Evolutionary conservation across 1,284 basidiomycete species (phyloP).

Genomic region (Heterobasidion irregulare): DNA sequence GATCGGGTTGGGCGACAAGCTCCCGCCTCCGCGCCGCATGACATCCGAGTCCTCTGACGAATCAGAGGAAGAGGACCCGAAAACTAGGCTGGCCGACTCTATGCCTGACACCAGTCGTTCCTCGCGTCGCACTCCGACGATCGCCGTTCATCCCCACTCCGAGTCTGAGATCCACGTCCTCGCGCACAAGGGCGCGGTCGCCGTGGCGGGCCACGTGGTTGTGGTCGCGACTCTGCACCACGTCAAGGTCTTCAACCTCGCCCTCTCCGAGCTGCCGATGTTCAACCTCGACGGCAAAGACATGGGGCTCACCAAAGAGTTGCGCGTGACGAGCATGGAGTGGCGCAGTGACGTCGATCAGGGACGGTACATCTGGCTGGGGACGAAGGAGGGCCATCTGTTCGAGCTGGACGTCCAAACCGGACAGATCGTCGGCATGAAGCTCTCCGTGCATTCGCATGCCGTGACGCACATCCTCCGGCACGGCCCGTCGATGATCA

Average conservation of each 20-base stretch:
- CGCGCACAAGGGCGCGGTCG: constrained; percentile 45
- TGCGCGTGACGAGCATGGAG: constrained; percentile 68
- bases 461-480: constrained; percentile 70
- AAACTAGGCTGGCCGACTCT: constrained; percentile 37
- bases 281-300: constrained; percentile 55
- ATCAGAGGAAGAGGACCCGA: constrained; percentile 20
- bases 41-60: constrained; percentile 22
- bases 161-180: constrained; percentile 47
- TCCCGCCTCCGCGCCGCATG: constrained; percentile 50
- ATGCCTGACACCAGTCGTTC: constrained; percentile 79
- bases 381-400: constrained; percentile 83
- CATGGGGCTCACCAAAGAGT: constrained; percentile 51
- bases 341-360: constrained; percentile 37
- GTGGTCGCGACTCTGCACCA: constrained; percentile 56
- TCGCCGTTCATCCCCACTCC: constrained; percentile 34
- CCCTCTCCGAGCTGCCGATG: constrained; percentile 35
- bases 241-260: constrained; percentile 59
- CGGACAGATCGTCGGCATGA: constrained; percentile 47
- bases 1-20: constrained; percentile 58
- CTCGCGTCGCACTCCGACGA: constrained; percentile 67
- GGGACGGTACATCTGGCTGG: constrained; percentile 67
- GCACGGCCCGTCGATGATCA: constrained; percentile 59
- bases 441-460: constrained; percentile 54
- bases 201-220: constrained; percentile 53
- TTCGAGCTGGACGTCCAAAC: constrained; percentile 71